Conservation (phyloP, 108 stramenopile species). For the Nannochloropsis granulata region DNA sequence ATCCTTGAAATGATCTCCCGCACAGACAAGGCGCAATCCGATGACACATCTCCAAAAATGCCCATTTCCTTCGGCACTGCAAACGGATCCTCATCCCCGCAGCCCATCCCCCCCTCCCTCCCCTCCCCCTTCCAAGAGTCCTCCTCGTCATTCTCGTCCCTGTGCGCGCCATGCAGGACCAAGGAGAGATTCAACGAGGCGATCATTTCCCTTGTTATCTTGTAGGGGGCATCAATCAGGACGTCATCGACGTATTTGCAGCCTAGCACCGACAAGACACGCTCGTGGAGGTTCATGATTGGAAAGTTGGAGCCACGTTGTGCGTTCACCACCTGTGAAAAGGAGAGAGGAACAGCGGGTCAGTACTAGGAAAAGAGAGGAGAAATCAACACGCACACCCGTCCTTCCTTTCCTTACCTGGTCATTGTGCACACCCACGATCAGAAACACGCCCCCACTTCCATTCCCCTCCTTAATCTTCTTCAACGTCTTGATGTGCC, state of each 20-base stretch:
- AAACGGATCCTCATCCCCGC: neutral
- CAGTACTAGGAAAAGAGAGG: neutral
- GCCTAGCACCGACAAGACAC: constrained; percentile 42
- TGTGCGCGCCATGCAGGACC: constrained; percentile 28
- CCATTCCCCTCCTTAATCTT: constrained; percentile 34
- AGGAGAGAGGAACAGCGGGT: neutral
- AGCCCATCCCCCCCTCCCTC: constrained; percentile 4
- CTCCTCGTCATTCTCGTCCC: constrained; percentile 4
- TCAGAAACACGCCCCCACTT: neutral
- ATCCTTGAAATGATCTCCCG: constrained; percentile 39
- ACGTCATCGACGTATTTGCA: constrained; percentile 84
- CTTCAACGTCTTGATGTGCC: constrained; percentile 79
- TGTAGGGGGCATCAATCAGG: constrained; percentile 82
- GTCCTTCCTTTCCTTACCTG: constrained; percentile 1
- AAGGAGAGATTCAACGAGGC: constrained; percentile 27
- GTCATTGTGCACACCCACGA: constrained; percentile 96
- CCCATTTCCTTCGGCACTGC: constrained; percentile 24
- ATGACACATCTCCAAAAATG: constrained; percentile 24
- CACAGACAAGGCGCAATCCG: constrained; percentile 17
- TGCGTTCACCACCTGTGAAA: constrained; percentile 52
- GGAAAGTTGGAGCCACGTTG: constrained; percentile 55
- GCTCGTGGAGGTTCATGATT: constrained; percentile 88
- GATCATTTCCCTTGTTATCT: constrained; percentile 81
- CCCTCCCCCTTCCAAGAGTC: constrained; percentile 1
- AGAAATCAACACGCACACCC: neutral